Base-by-base conservation (phyloP, 176 grass and related monocot species). In the Triticum turgidum region DNA sequence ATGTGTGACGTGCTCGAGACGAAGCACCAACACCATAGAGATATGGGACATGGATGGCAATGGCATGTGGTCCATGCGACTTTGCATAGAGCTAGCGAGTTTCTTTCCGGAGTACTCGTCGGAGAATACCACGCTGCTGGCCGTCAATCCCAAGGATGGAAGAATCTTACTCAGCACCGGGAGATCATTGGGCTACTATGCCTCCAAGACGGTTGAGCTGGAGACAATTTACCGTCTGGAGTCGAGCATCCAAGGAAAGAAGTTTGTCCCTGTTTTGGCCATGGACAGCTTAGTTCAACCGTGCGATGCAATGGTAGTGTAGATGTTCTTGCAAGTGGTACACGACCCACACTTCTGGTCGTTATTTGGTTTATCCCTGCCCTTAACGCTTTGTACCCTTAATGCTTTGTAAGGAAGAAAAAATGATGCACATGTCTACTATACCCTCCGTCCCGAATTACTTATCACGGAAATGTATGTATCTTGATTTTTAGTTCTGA, bases 231-330 rank as follows among this genome's bases (percentile, higher is more conserved):
- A 78, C 30, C 5, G 18, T 56, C 6, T 78, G 18, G 52, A 33
- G 0, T 21, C 76, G 9, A 34, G 20, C 69, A 41, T 22, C 9
- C 37, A 13, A 72, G 52, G 52, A 21, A 78, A 21, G 32, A 78
- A 35, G 76, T 38, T 61, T 20, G 52, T 78, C 4, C 52, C 51
- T 22, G 35, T 71, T 8, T 39, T 71, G 33, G 68, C 21, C 9
- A 71, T 71, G 68, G 68, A 71, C 22, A 71, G 68, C 35, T 71
- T 71, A 71, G 35, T 71, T 71, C 21, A 21, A 38, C 68, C 68
- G 11, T 11, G 68, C 1, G 35, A 71, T 22, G 68, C 68, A 70
- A 1, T 70, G 18, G 10, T 30, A 30, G 29, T 38, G 68, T 70
- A 34, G 37, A 38, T 52, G 49, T 52, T 52, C 14, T 52, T 52